These are phyloP conservation scores for Colletotrichum cuscutae DNA, from an alignment of 2,329 filamentous ascomycete genomes.

Conservation along the genomic window DNA sequence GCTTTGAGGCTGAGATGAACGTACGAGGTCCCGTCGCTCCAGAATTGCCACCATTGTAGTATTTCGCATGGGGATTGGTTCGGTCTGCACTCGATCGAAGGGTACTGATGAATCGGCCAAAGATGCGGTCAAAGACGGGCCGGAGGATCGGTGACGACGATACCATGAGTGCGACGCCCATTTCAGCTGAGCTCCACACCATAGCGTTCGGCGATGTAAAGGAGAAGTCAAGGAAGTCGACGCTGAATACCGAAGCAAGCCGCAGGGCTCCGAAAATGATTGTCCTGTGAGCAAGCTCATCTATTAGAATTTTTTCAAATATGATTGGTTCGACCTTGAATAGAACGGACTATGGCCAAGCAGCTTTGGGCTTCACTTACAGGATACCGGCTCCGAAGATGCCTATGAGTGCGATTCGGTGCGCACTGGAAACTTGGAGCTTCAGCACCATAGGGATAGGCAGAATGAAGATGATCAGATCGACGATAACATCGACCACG, in stretches of 20 bases:
- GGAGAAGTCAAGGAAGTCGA: conserved; percentile 40
- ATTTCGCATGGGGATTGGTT: background rate
- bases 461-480: conserved; percentile 71
- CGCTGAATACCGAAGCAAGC: conserved; percentile 35
- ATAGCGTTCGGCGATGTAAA: conserved; percentile 38
- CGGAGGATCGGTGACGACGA: conserved; percentile 40
- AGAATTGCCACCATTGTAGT: conserved; percentile 3
- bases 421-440: conserved; percentile 56
- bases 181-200: conserved; percentile 40
- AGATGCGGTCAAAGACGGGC: conserved; percentile 39
- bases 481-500: conserved; percentile 64
- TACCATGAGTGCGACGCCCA: conserved; percentile 40
- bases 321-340: no score
- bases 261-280: conserved; percentile 46
- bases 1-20: conserved; percentile 8
- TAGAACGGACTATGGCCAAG: no score
- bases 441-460: conserved; percentile 72
- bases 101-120: conserved; percentile 36
- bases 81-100: conserved; percentile 6
- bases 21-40: background rate
- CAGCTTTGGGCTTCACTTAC: conserved; percentile 31
- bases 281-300: background rate
- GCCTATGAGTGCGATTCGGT: conserved; percentile 42
- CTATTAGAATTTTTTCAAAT: background rate
- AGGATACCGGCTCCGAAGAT: conserved; percentile 45